A percentile compares a stretch with the other conserved stretches of the same genome.
Conservation (phyloP, 208 protist species). For the Crithidia thermophila region DNA sequence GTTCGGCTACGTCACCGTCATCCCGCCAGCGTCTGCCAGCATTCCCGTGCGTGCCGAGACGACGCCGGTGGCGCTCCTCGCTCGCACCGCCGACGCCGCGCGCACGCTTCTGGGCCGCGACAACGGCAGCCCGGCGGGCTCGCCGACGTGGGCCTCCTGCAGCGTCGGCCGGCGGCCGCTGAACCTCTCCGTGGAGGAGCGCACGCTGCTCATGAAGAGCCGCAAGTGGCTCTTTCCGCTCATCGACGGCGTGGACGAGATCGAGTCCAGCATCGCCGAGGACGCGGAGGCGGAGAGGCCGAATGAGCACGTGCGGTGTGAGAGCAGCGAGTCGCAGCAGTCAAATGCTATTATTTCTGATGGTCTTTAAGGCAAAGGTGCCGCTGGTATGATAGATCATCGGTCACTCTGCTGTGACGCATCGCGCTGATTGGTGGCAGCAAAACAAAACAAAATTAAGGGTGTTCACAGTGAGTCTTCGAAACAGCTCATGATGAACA, state of each 20-base stretch:
- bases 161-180: conserved; percentile 4
- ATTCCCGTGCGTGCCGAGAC: conserved; percentile 1
- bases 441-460: too few species aligned
- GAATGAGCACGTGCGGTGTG: too few species aligned
- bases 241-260: conserved; percentile 23
- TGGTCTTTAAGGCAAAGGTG: too few species aligned
- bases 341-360: too few species aligned
- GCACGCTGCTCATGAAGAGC: conserved; percentile 21
- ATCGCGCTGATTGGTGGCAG: too few species aligned
- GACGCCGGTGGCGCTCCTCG: not conserved
- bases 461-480: too few species aligned
- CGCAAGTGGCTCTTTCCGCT: conserved; percentile 29
- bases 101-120: not conserved
- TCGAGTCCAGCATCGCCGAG: not conserved
- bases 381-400: too few species aligned
- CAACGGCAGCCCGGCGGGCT: not conserved
- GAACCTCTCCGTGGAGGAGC: conserved; percentile 30
- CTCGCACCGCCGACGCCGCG: not conserved
- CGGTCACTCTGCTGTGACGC: too few species aligned
- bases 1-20: not conserved
- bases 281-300: not conserved
- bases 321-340: too few species aligned
- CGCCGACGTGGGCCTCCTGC: not conserved
- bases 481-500: too few species aligned
- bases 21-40: not conserved